phyloP scores from a whole-genome alignment of 495 filamentous ascomycete species.

The Neurospora sp. region DNA sequence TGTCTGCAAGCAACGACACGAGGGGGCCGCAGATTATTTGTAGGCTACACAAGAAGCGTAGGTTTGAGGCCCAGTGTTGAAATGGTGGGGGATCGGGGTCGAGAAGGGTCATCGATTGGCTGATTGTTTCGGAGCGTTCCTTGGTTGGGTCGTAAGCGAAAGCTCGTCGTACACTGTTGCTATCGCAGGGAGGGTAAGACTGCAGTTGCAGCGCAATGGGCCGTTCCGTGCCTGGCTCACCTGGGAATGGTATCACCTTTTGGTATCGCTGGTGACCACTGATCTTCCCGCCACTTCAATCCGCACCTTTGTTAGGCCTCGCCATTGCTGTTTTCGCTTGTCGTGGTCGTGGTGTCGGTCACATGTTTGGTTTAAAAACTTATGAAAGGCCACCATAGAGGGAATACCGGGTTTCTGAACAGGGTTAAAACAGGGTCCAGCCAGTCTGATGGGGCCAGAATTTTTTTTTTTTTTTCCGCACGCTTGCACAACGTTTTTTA shows the following conservation, averaged over 20 bases:
- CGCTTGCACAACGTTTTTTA: too few species aligned
- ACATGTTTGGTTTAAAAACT: neutral
- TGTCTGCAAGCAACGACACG: neutral
- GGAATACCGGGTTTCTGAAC: too few species aligned
- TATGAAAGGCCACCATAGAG: neutral
- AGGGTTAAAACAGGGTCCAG: too few species aligned
- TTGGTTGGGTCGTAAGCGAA: neutral
- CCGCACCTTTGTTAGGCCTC: neutral
- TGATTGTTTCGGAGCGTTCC: neutral
- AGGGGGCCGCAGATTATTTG: neutral
- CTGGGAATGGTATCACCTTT: neutral
- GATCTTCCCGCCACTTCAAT: neutral
- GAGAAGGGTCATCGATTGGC: neutral
- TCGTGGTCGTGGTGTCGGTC: neutral
- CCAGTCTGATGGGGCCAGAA: too few species aligned
- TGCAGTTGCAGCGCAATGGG: neutral
- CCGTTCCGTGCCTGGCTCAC: neutral
- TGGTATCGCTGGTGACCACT: neutral
- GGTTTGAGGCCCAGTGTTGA: neutral
- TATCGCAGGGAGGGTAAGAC: neutral
- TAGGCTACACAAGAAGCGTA: neutral
- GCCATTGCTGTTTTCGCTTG: neutral
- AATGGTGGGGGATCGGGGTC: neutral
- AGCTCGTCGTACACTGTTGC: neutral
- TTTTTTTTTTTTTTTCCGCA: too few species aligned